phyloP scores from a whole-genome alignment of 2,329 filamentous ascomycete species.

The Trichophaea hybrida region DNA sequence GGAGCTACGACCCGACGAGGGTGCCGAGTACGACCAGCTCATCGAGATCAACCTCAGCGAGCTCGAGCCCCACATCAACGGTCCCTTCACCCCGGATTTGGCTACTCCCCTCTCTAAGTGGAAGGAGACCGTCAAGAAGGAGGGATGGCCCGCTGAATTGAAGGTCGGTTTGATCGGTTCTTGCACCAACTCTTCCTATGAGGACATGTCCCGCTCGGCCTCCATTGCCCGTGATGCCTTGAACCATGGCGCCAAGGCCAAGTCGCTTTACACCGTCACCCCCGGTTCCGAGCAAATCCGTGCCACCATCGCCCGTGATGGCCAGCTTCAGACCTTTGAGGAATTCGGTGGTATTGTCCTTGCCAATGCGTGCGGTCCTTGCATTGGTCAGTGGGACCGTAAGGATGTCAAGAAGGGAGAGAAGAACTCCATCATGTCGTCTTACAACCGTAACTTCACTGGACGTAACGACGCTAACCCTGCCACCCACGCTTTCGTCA shows the following conservation, averaged over 20 bases:
- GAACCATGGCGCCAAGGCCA: conserved; percentile 83
- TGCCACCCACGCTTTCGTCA: conserved; percentile 83
- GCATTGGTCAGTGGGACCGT: conserved; percentile 93
- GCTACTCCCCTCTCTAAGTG: conserved; percentile 97
- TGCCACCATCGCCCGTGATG: conserved; percentile 79
- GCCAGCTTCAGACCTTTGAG: conserved; percentile 85
- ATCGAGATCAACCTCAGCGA: conserved; percentile 92
- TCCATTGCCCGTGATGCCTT: conserved; percentile 85
- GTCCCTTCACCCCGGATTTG: conserved; percentile 95
- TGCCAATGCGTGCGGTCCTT: conserved; percentile 86
- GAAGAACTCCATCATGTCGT: conserved; percentile 92
- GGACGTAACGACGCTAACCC: conserved; percentile 95
- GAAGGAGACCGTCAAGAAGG: conserved; percentile 81
- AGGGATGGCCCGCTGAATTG: conserved; percentile 90
- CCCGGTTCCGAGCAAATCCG: conserved; percentile 95
- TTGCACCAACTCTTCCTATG: conserved; percentile 84
- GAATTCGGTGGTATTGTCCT: conserved; percentile 90
- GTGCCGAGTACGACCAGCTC: conserved; percentile 86
- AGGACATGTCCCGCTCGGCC: conserved; percentile 87
- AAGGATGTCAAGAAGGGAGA: conserved; percentile 87
- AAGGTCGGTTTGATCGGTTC: conserved; percentile 96
- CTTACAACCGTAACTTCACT: conserved; percentile 99
- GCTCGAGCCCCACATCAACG: conserved; percentile 96
- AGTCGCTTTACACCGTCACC: conserved; percentile 84
- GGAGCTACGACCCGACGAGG: conserved; percentile 75